Conservation (phyloP, 2,329 filamentous ascomycete species). For the Penicillium sp. region DNA sequence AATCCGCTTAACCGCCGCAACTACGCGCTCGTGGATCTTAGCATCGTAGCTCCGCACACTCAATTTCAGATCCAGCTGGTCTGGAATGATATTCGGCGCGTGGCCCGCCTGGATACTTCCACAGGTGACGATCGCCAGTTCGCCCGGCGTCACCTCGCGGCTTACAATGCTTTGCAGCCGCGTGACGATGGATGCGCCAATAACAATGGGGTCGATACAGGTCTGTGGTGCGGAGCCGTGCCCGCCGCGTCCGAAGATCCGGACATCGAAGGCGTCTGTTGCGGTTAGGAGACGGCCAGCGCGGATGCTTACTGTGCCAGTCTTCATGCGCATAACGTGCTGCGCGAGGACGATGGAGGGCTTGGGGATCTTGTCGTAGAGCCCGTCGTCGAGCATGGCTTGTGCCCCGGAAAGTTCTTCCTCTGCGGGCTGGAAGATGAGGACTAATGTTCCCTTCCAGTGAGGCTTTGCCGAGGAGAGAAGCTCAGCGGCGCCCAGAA, state of each 20-base stretch:
- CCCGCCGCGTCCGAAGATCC: conserved; percentile 48
- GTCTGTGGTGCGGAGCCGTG: conserved; percentile 51
- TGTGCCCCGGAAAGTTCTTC: conserved; percentile 64
- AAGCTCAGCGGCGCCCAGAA: conserved; percentile 61
- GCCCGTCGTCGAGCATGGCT: conserved; percentile 62
- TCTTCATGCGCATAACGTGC: conserved; percentile 55
- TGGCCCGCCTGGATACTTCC: conserved; percentile 50
- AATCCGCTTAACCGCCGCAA: conserved; percentile 46
- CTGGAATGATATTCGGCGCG: conserved; percentile 53
- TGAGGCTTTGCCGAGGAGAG: conserved; percentile 47
- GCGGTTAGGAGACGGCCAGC: conserved; percentile 42
- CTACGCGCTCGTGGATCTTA: conserved; percentile 40
- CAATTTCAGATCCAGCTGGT: conserved; percentile 47
- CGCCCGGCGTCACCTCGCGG: conserved; percentile 44
- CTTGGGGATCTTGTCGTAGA: conserved; percentile 60
- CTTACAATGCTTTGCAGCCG: conserved; percentile 47
- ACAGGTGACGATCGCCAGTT: conserved; percentile 52
- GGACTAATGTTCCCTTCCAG: conserved; percentile 65
- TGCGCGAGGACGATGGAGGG: conserved; percentile 62
- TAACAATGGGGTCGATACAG: conserved; percentile 54
- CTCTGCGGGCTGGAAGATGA: conserved; percentile 68
- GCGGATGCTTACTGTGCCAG: conserved; percentile 41
- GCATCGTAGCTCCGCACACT: conserved; percentile 45
- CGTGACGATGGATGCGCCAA: conserved; percentile 49
- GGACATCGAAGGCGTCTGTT: conserved; percentile 44